Conservation (phyloP, 2,329 filamentous ascomycete species). For the Sporothrix phasma region DNA sequence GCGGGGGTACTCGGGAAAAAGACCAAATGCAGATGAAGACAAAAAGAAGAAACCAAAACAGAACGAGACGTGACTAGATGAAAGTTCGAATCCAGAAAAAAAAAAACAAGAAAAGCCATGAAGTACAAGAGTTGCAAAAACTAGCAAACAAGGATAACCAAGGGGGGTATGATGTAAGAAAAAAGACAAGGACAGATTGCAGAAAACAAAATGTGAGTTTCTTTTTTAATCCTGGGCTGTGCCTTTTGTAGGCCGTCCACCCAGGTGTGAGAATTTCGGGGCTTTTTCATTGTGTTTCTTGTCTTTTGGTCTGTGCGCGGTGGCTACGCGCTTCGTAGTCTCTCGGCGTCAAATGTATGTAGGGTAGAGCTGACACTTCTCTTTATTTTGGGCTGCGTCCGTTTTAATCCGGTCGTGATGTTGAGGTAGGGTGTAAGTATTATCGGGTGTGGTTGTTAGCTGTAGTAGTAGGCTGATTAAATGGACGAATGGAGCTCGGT, state of each 20-base stretch:
- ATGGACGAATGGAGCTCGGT: background rate
- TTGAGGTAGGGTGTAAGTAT: background rate
- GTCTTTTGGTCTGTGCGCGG: background rate
- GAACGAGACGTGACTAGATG: background rate
- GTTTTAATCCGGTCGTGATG: constrained; percentile 1
- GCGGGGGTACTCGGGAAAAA: background rate
- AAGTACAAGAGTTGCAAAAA: background rate
- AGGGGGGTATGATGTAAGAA: background rate
- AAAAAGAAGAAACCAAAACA: background rate
- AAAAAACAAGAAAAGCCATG: background rate
- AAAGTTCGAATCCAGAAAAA: background rate
- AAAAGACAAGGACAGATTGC: background rate
- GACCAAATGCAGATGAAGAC: too few species aligned
- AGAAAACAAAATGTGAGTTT: background rate
- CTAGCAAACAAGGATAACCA: background rate
- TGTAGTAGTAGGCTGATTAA: background rate
- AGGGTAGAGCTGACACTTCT: background rate
- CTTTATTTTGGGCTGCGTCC: background rate
- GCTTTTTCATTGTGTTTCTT: background rate
- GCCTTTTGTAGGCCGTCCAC: background rate
- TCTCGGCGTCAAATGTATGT: background rate
- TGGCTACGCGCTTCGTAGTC: constrained; percentile 2
- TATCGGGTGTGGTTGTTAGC: background rate
- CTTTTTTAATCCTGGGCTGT: background rate
- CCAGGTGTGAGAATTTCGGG: background rate